A percentile compares a stretch with the other conserved stretches of the same genome.
These are phyloP conservation scores for Quercus glauca DNA, from an alignment of 306 rosid species.

Conservation along the genomic window DNA sequence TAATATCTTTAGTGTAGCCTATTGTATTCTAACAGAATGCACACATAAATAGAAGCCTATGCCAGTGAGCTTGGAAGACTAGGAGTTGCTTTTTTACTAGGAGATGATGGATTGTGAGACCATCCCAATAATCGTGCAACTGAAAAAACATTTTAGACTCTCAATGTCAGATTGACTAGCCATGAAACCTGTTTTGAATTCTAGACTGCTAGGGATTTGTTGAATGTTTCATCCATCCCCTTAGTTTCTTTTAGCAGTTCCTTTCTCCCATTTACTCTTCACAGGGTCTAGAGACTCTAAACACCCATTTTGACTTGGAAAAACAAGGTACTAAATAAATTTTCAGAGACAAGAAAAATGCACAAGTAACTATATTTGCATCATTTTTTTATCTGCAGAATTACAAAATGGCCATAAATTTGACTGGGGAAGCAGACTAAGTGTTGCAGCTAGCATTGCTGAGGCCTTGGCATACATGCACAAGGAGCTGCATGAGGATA, in stretches of 20 bases:
- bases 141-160: too few relatives aligned
- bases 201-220: background rate
- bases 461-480: conserved; percentile 67
- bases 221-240: background rate
- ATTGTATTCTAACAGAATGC: too few relatives aligned
- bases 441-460: conserved; percentile 45
- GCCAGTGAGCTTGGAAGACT: background rate
- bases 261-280: background rate
- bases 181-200: background rate
- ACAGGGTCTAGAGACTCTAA: background rate
- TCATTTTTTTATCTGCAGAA: conserved; percentile 29
- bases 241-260: background rate
- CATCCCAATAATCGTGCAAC: too few relatives aligned
- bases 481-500: conserved; percentile 44
- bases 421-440: conserved; percentile 66
- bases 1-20: too few relatives aligned
- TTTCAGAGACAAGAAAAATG: background rate
- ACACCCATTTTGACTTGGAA: too few relatives aligned
- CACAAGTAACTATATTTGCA: background rate
- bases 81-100: background rate
- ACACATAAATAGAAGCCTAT: background rate
- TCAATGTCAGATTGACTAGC: background rate
- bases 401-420: conserved; percentile 41
- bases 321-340: too few relatives aligned
- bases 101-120: background rate